Percentiles rank a stretch among this genome's conserved stretches.
Evolutionary conservation across 495 filamentous ascomycete genomes (phyloP).

Genomic region (Penicillium bialowiezense): DNA sequence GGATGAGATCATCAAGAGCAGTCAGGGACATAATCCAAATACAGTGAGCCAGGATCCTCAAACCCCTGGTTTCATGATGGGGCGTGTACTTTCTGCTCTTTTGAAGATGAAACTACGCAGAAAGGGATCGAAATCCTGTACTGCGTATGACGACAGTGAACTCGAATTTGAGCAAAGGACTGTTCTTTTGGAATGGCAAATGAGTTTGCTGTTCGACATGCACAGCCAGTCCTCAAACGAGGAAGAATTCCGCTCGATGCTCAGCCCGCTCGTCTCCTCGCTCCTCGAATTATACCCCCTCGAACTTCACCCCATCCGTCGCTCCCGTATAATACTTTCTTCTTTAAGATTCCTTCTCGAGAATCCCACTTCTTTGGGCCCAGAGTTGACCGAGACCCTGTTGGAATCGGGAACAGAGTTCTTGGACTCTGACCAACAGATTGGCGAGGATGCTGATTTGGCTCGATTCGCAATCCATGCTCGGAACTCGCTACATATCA

Average conservation of each 20-base stretch:
- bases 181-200: slow-evolving; percentile 56
- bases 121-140: slow-evolving; percentile 20
- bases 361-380: slow-evolving; percentile 30
- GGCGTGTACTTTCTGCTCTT: slow-evolving; percentile 44
- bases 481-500: slow-evolving; percentile 50
- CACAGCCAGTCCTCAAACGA: slow-evolving; percentile 25
- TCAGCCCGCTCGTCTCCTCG: slow-evolving; percentile 29
- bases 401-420: slow-evolving; percentile 35
- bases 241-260: slow-evolving; percentile 29
- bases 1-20: slow-evolving; percentile 26
- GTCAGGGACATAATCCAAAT: slow-evolving; percentile 24
- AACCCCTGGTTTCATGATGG: slow-evolving; percentile 42
- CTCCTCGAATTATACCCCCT: slow-evolving; percentile 42
- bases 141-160: slow-evolving; percentile 43
- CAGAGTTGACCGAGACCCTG: slow-evolving; percentile 25
- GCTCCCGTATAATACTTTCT: slow-evolving; percentile 41
- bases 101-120: slow-evolving; percentile 41
- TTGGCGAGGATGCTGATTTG: slow-evolving; percentile 56
- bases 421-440: slow-evolving; percentile 23
- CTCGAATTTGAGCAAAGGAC: slow-evolving; percentile 38
- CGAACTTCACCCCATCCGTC: slow-evolving; percentile 42
- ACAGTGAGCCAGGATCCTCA: slow-evolving; percentile 32
- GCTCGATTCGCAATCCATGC: slow-evolving; percentile 54
- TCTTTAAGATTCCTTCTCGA: slow-evolving; percentile 41
- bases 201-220: slow-evolving; percentile 38